Conservation (phyloP, 225 moss, liverwort and hornwort genomes). For the Climacium dendroides region DNA sequence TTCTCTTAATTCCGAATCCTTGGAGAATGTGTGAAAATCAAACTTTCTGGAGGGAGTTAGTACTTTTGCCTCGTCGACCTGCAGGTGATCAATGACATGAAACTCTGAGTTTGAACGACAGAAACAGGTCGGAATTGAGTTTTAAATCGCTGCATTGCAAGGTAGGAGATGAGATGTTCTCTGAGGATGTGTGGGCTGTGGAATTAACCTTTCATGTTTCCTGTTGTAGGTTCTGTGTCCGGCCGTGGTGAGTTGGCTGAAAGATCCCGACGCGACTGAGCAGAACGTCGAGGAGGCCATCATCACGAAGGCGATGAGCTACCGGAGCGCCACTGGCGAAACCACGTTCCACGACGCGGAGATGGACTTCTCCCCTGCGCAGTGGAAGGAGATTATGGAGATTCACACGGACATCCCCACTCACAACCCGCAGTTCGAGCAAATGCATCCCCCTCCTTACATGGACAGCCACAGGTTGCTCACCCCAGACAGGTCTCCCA, state of each 20-base stretch:
- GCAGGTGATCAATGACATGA: background rate
- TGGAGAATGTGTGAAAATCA: background rate
- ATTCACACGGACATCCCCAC: conserved; percentile 11
- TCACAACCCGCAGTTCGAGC: conserved; percentile 16
- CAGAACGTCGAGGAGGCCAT: conserved; percentile 5
- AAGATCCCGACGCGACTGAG: conserved; percentile 9
- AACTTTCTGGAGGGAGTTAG: too few relatives aligned
- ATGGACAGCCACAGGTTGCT: conserved; percentile 11
- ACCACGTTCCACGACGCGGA: conserved; percentile 27
- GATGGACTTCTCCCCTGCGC: conserved; percentile 26
- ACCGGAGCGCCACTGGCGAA: background rate
- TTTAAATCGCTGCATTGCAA: background rate
- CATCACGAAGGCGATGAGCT: conserved; percentile 6
- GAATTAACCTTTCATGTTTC: background rate
- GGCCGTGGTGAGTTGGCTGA: conserved; percentile 32
- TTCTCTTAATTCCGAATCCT: background rate
- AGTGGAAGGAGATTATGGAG: conserved; percentile 35
- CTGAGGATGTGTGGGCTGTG: background rate
- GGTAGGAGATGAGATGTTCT: background rate
- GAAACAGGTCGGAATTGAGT: background rate
- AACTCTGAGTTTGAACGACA: background rate
- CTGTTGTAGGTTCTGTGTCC: conserved; percentile 29
- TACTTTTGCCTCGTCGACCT: background rate
- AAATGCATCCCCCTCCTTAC: conserved; percentile 20
- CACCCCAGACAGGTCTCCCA: conserved; percentile 14